Evolutionary conservation across 176 grass and related monocot species (phyloP), one percentile per base, ranked within the genome.

Genomic region (Eragrostis curvula): DNA sequence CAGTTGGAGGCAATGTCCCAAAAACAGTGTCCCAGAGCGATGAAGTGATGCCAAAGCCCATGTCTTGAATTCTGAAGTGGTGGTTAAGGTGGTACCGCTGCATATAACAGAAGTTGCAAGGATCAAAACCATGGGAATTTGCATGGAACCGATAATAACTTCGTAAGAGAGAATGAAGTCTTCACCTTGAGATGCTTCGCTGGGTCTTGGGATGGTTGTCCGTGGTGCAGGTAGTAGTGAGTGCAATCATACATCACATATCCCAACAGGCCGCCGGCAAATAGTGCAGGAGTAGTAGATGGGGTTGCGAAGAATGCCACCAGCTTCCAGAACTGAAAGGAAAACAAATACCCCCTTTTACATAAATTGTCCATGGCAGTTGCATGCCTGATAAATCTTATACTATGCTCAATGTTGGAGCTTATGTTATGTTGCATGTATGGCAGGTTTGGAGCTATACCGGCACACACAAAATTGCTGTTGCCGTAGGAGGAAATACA

Each of bases 161-260:
- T 79, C 20, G 11, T 70, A 73, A 63, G 32, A 67, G 82, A 18
- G 44, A 21, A 77, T 80, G 52, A 53, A 29, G 53, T 30, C 52
- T 21, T 86, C 53, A 92, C 93, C 95, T 97, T 97, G 58, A 97
- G 85, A 84, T 92, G 64, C 62, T 94, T 94, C 5, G 81, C 90
- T 66, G 92, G 86, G 25, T 92, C 82, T 47, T 62, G 85, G 78
- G 92, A 92, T 87, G 95, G 95, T 60, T 94, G 92, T 24, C 92
- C 95, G 78, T 97, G 95, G 77, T 97, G 95, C 74, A 97, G 65
- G 74, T 94, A 97, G 78, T 97, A 94, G 77, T 92, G 92, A 48
- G 90, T 97, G 80, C 95, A 97, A 79, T 97, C 95, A 74, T 97
- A 97, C 72, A 92, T 91, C 81, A 97, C 90, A 80, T 97, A 97